Conservation (phyloP, 202 grass and related monocot species). For the Panicum hallii region DNA sequence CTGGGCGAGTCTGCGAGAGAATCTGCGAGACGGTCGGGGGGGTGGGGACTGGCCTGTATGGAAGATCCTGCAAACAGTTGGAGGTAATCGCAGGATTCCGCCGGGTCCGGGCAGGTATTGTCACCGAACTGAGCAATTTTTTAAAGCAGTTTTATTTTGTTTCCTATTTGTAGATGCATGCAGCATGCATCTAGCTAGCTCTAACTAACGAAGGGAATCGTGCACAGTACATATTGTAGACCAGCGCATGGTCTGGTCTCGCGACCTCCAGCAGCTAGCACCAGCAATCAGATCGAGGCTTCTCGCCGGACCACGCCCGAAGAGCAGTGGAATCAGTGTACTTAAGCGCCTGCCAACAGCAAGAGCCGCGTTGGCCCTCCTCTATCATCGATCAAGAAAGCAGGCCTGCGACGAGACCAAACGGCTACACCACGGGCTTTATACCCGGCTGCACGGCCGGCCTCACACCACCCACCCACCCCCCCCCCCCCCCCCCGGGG, state of each 20-base stretch:
- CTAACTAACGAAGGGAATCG: too few relatives aligned
- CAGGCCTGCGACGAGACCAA: neutral
- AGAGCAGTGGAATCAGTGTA: neutral
- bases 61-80: neutral
- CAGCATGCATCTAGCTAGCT: too few relatives aligned
- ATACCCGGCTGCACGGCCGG: neutral
- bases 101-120: too few relatives aligned
- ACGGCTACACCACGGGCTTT: neutral
- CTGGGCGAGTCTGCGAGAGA: neutral
- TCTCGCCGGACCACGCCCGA: neutral
- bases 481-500: too few relatives aligned
- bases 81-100: too few relatives aligned
- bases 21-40: neutral
- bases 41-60: neutral
- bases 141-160: too few relatives aligned
- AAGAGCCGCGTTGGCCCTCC: neutral
- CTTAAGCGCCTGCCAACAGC: neutral
- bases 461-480: too few relatives aligned
- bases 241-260: neutral
- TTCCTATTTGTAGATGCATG: too few relatives aligned
- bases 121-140: too few relatives aligned
- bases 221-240: too few relatives aligned
- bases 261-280: neutral
- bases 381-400: neutral
- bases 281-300: neutral